phyloP scores from a whole-genome alignment of 306 rosid genomes.

The Vachellia collinsii region DNA sequence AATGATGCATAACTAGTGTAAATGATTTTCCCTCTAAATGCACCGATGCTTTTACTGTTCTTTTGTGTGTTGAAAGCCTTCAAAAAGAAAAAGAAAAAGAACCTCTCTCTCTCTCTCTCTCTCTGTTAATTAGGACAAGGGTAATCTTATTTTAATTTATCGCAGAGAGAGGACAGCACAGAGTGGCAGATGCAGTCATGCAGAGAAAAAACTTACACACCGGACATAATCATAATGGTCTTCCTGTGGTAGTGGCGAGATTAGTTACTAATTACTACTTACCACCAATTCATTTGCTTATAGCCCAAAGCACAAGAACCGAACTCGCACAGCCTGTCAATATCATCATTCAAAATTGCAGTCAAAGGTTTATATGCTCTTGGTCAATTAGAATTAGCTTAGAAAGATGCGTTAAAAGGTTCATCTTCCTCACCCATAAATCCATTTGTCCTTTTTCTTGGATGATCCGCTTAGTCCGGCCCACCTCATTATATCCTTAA shows the following conservation, averaged over 20 bases:
- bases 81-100: background rate
- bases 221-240: conserved; percentile 13
- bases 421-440: background rate
- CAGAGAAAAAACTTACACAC: background rate
- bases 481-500: conserved; percentile 2
- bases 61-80: background rate
- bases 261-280: background rate
- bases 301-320: background rate
- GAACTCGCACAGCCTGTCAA: background rate
- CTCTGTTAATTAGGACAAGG: background rate
- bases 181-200: background rate
- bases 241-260: background rate
- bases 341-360: background rate
- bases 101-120: background rate
- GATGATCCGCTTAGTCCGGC: background rate
- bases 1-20: background rate
- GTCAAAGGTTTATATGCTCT: background rate
- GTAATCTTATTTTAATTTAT: conserved; percentile 11
- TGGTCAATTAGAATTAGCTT: background rate
- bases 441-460: background rate
- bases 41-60: background rate
- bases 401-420: background rate
- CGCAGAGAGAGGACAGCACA: background rate
- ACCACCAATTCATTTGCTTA: background rate
- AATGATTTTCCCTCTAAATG: background rate